A percentile compares a stretch with the other conserved stretches of the same genome.
Conservation (phyloP, 768 basidiomycete genomes). For the Rhodotorula toruloides region DNA sequence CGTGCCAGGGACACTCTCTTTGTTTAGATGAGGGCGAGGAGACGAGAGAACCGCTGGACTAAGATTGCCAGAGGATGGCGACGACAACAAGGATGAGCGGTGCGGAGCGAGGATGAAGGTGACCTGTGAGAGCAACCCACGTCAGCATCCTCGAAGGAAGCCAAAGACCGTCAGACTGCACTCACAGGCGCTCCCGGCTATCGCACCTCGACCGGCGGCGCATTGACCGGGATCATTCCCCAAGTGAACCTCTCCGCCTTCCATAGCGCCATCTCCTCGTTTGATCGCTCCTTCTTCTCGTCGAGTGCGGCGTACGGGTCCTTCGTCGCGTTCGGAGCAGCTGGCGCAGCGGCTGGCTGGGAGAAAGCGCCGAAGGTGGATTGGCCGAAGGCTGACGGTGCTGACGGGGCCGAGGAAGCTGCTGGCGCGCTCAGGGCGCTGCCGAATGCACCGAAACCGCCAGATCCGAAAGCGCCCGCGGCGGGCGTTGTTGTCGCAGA, state of each 20-base stretch:
- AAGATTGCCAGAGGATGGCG: no score
- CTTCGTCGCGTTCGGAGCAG: background rate
- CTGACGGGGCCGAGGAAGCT: background rate
- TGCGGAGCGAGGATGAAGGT: no score
- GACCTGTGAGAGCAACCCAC: no score
- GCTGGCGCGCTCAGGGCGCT: constrained; percentile 1
- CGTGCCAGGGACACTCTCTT: no score
- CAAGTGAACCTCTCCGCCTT: constrained; percentile 19
- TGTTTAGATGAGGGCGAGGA: no score
- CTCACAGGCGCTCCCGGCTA: no score
- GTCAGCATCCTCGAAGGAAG: no score
- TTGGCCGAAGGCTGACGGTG: background rate
- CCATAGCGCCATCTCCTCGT: constrained; percentile 30
- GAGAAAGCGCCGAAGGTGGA: constrained; percentile 8
- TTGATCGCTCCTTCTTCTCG: constrained; percentile 3
- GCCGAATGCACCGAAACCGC: constrained; percentile 17
- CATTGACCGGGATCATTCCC: constrained; percentile 22
- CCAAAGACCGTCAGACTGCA: no score
- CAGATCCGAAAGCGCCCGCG: constrained; percentile 3
- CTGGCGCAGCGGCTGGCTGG: background rate
- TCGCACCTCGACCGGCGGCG: constrained; percentile 26
- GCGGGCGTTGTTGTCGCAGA: background rate
- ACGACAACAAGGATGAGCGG: no score
- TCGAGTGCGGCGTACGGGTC: constrained; percentile 28
- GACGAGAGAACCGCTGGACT: no score